phyloP scores from a whole-genome alignment of 1,139 yeast genomes.

The Suhomyces terraborum region DNA sequence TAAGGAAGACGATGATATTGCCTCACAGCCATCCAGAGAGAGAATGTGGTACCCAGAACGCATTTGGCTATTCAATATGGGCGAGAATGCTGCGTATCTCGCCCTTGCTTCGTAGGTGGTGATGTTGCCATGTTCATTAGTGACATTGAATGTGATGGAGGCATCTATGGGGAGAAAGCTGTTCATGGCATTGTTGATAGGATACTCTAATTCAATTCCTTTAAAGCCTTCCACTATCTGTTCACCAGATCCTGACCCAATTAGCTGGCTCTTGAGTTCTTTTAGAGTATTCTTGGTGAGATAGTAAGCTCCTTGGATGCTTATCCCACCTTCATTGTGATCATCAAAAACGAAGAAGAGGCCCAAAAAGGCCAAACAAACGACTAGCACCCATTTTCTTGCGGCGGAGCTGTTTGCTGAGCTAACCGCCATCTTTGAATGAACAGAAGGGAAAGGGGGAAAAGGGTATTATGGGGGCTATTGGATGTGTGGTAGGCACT shows the following conservation, averaged over 20 bases:
- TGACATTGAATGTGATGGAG: slow-evolving; percentile 31
- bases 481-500: not conserved
- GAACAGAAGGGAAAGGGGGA: not conserved
- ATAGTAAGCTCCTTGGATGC: slow-evolving; percentile 30
- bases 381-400: slow-evolving; percentile 18
- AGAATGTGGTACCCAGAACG: slow-evolving; percentile 30
- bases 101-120: slow-evolving; percentile 32
- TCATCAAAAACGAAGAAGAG: slow-evolving; percentile 11
- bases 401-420: slow-evolving; percentile 12
- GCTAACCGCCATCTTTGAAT: not conserved
- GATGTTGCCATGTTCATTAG: slow-evolving; percentile 19
- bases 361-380: slow-evolving; percentile 15
- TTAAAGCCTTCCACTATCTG: not conserved
- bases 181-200: slow-evolving; percentile 40
- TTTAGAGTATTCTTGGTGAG: slow-evolving; percentile 30
- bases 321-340: slow-evolving; percentile 17
- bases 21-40: slow-evolving; percentile 38
- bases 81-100: slow-evolving; percentile 49
- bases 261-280: slow-evolving; percentile 26
- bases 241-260: slow-evolving; percentile 6
- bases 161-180: slow-evolving; percentile 49
- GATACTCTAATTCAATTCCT: slow-evolving; percentile 35
- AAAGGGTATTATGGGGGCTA: not conserved
- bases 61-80: slow-evolving; percentile 31
- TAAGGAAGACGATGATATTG: slow-evolving; percentile 15